These are phyloP conservation scores for Petunia axillaris DNA, from an alignment of 257 asterid genomes.

Conservation along the genomic window DNA sequence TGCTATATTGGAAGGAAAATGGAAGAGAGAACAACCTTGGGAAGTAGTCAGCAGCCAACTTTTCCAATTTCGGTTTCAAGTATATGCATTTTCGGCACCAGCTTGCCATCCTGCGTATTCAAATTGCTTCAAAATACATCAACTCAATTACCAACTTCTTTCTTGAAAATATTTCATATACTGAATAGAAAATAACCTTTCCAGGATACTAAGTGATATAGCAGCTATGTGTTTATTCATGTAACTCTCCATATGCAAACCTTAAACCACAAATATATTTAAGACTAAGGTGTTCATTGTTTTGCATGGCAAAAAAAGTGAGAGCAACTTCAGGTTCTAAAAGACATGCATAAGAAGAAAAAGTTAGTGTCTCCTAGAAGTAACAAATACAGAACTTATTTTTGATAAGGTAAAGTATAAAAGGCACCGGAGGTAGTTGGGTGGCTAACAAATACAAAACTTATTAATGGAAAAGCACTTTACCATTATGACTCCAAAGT, in stretches of 20 bases:
- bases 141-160: constrained; percentile 7
- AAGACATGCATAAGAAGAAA: not conserved
- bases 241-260: not conserved
- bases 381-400: too few species aligned
- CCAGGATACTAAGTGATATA: not conserved
- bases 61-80: constrained; percentile 91
- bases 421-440: too few species aligned
- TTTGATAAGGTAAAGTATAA: too few species aligned
- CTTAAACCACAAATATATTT: too few species aligned
- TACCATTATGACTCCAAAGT: not conserved
- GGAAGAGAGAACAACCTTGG: constrained; percentile 62
- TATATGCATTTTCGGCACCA: constrained; percentile 99
- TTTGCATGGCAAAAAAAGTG: not conserved
- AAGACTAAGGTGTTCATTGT: not conserved
- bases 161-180: not conserved
- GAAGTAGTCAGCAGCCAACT: constrained; percentile 81
- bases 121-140: not conserved
- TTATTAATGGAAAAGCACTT: not conserved
- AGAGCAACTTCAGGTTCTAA: not conserved
- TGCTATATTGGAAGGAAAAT: constrained; percentile 3
- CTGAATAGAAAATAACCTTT: not conserved
- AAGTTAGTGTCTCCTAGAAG: not conserved
- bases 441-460: too few species aligned
- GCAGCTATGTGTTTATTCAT: not conserved
- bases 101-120: constrained; percentile 76